Base-by-base conservation (phyloP, 228 moss, liverwort and hornwort species). In the Sphagnum fallax region DNA sequence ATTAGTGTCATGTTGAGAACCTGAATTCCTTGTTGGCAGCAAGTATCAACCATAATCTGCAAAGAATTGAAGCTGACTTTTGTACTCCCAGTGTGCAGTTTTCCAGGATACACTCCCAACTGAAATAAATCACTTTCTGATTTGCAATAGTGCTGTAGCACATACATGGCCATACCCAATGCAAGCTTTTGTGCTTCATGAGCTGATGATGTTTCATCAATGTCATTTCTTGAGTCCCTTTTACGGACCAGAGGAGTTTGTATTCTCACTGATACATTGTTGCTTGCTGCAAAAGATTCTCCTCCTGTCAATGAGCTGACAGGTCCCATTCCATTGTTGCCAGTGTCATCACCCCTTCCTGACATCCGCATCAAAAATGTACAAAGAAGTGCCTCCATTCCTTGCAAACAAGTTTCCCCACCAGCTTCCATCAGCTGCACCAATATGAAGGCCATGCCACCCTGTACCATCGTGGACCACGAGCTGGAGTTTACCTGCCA, bases 401-500 rank as follows among this genome's bases (percentile, higher is more conserved):
- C 76, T 69, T 73, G 63, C 60, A 68, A 74, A 48, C 73, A 75
- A 8, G 65, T 62, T 71, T 71, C 68, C 50, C 52, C 16, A 10
- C 47, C 75, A 67, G 76, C 72, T 66, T 73, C 83, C 49, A 83
- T 72, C 74, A 87, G 62, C 52, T 49, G 66, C 57, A 72, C 76
- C 68, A 87, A 47, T n/a, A 81, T 47, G 4, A 75, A 72, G 16
- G 70, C 70, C 70, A 87, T 73, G 62, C 76, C 83, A 73, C 68
- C 67, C 74, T 80, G 78, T 63, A 87, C 87, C 60, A 72, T 63
- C 53, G 59, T 60, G 47, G 78, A 83, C 87, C 87, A 87, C 63
- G 78, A 69, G 70, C 80, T 80, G 50, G 80, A 78, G 65, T 75
- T 75, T 32, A 58, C 80, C 68, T 83, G 83, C 87, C 87, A 87